Conservation (phyloP, 306 rosid species). For the Prunus mira region DNA sequence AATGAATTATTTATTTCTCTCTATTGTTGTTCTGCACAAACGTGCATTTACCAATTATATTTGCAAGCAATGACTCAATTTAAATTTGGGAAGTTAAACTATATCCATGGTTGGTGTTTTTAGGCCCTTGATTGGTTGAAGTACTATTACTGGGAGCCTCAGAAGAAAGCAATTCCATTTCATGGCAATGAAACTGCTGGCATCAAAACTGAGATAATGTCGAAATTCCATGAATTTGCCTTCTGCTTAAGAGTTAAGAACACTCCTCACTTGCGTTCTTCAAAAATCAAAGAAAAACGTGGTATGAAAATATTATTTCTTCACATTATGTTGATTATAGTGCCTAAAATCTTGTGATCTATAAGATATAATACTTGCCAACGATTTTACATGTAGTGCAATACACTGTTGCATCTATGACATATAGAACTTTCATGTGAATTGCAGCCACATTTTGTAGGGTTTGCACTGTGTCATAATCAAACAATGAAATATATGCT, state of each 20-base stretch:
- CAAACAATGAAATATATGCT: not conserved
- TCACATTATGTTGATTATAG: conserved; percentile 10
- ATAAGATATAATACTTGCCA: not conserved
- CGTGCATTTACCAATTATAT: not conserved
- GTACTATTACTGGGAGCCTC: conserved; percentile 93
- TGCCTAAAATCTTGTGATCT: not conserved
- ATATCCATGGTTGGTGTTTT: conserved; percentile 25
- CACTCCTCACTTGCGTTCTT: conserved; percentile 35
- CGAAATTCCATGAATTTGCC: conserved; percentile 59
- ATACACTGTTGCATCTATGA: not conserved
- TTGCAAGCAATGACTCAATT: not conserved
- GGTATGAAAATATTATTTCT: conserved; percentile 30
- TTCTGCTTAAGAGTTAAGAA: conserved; percentile 43
- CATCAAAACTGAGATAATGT: conserved; percentile 54
- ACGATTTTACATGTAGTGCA: not conserved
- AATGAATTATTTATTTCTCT: not conserved
- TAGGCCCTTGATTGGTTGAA: conserved; percentile 97
- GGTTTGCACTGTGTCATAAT: not conserved
- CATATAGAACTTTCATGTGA: not conserved
- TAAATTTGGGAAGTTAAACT: not conserved
- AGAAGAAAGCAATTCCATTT: conserved; percentile 76
- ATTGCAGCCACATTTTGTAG: not conserved
- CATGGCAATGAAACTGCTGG: conserved; percentile 50
- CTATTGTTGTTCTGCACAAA: not conserved
- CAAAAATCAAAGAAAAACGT: conserved; percentile 54